These are phyloP conservation scores for Cicer bijugum DNA, from an alignment of 306 rosid species.

Conservation along the genomic window DNA sequence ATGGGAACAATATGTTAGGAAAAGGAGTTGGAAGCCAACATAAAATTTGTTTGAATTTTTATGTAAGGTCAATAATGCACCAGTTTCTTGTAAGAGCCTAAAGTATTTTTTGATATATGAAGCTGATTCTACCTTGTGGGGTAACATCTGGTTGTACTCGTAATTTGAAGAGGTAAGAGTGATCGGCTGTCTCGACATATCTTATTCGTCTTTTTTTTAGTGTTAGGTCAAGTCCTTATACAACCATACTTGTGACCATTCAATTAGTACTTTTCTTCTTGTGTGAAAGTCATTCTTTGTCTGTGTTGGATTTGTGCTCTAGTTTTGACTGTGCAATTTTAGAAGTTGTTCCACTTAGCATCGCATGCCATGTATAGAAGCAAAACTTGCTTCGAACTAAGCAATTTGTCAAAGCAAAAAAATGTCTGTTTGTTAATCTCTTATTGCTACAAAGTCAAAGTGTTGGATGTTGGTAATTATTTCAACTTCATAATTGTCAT, in stretches of 20 bases:
- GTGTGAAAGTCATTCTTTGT: conserved; percentile 8
- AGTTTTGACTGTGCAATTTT: conserved; percentile 7
- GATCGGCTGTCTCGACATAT: background rate
- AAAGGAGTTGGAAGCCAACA: background rate
- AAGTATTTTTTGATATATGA: conserved; percentile 9
- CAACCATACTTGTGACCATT: background rate
- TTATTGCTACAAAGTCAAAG: background rate
- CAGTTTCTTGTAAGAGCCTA: conserved; percentile 14
- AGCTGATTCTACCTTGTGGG: conserved; percentile 3
- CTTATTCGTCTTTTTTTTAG: background rate
- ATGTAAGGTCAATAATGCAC: background rate
- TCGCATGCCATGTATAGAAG: conserved; percentile 29
- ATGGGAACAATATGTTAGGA: background rate
- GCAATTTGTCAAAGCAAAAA: background rate
- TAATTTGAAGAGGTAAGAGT: background rate
- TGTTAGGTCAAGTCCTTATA: background rate
- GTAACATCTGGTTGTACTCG: background rate
- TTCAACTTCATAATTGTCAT: conserved; percentile 11
- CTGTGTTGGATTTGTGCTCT: conserved; percentile 10
- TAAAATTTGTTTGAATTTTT: background rate
- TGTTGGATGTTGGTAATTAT: conserved; percentile 37
- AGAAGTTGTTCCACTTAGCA: background rate
- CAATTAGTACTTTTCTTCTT: conserved; percentile 6
- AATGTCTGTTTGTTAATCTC: conserved; percentile 18
- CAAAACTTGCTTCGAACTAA: conserved; percentile 9